These are phyloP conservation scores for Talaromyces sp. DNA, from an alignment of 2,329 filamentous ascomycete genomes.

Conservation along the genomic window DNA sequence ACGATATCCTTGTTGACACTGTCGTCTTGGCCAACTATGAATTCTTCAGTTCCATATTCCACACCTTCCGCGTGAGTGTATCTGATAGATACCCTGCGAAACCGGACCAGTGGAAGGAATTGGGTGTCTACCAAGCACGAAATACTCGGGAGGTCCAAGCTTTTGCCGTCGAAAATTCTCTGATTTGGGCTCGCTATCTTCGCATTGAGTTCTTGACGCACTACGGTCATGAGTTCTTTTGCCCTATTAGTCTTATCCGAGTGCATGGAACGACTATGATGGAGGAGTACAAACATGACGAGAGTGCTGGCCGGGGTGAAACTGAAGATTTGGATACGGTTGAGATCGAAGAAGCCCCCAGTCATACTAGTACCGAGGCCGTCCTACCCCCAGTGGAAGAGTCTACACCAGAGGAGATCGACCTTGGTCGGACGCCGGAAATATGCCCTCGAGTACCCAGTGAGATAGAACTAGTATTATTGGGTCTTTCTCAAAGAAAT, in stretches of 20 bases:
- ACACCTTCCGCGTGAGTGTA: slow-evolving; percentile 86
- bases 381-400: slow-evolving; percentile 28
- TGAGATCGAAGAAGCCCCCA: slow-evolving; percentile 22
- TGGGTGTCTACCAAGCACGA: slow-evolving; percentile 86
- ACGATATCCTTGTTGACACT: slow-evolving; percentile 84
- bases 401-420: slow-evolving; percentile 18
- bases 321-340: slow-evolving; percentile 61
- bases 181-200: slow-evolving; percentile 94
- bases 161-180: slow-evolving; percentile 88
- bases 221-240: slow-evolving; percentile 96
- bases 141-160: slow-evolving; percentile 94
- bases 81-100: slow-evolving; percentile 95
- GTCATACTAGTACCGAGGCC: slow-evolving; percentile 13
- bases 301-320: slow-evolving; percentile 64
- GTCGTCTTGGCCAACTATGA: slow-evolving; percentile 98
- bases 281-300: slow-evolving; percentile 88
- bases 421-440: not conserved
- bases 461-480: slow-evolving; percentile 17
- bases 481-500: not conserved
- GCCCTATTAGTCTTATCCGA: slow-evolving; percentile 83
- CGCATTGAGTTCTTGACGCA: slow-evolving; percentile 90
- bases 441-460: slow-evolving; percentile 19
- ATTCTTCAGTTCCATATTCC: slow-evolving; percentile 97
- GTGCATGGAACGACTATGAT: slow-evolving; percentile 94
- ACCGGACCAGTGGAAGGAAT: slow-evolving; percentile 82